Conservation (phyloP, 805 yeast species). For the Maudiozyma serrabonitensis region DNA sequence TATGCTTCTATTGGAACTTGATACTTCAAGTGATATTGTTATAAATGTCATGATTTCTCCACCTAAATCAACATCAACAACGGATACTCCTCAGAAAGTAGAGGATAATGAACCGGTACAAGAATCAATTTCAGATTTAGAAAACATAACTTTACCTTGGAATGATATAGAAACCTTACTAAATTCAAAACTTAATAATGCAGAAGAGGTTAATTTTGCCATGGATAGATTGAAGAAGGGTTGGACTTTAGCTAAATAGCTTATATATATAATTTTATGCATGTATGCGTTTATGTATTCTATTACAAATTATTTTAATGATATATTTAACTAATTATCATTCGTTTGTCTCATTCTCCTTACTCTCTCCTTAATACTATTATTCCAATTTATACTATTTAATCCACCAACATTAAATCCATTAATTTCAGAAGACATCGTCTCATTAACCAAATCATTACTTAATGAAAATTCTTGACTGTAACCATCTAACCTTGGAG, state of each 20-base stretch:
- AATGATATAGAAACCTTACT: constrained; percentile 31
- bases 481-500: not conserved
- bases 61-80: constrained; percentile 1
- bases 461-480: constrained; percentile 7
- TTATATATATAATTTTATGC: not conserved
- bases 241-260: constrained; percentile 30
- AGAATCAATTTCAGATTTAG: not conserved
- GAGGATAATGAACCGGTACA: constrained; percentile 2
- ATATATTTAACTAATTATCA: not conserved
- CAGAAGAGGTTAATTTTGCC: constrained; percentile 21
- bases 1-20: constrained; percentile 28
- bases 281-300: too few species aligned
- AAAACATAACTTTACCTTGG: constrained; percentile 34
- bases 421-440: constrained; percentile 32
- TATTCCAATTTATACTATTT: constrained; percentile 53
- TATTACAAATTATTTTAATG: not conserved
- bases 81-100: not conserved
- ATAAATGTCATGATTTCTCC: constrained; percentile 36
- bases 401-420: constrained; percentile 28
- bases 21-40: constrained; percentile 28
- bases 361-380: constrained; percentile 44
- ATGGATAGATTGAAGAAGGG: constrained; percentile 31
- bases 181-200: constrained; percentile 25
- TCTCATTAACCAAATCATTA: constrained; percentile 24
- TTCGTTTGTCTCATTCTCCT: constrained; percentile 26